Percentiles rank a stretch among this genome's conserved stretches.
Evolutionary conservation across 2,329 filamentous ascomycete genomes (phyloP).

Genomic region (Stenocarpella maydis): DNA sequence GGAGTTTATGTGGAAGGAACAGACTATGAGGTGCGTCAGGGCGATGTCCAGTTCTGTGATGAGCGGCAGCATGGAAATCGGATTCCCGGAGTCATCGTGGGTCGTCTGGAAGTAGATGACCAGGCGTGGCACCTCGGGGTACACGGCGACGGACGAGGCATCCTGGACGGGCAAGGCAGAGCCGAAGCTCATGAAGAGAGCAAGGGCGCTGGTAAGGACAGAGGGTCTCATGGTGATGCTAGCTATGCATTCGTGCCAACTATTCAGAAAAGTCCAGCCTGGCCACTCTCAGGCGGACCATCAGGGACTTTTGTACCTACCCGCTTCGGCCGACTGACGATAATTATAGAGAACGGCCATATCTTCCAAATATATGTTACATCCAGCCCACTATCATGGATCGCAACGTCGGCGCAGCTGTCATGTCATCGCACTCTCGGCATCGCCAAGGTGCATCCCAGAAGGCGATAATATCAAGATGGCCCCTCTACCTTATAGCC

Average conservation of each 20-base stretch:
- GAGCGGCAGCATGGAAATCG: constrained; percentile 63
- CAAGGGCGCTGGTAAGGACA: neutral
- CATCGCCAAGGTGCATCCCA: neutral
- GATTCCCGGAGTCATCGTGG: constrained; percentile 52
- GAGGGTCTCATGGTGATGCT: neutral
- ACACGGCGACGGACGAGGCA: neutral
- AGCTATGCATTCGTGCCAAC: neutral
- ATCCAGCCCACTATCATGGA: constrained; percentile 9
- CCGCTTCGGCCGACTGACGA: neutral
- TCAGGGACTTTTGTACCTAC: neutral
- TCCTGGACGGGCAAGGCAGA: constrained; percentile 26
- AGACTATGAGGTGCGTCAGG: constrained; percentile 83
- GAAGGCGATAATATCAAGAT: neutral
- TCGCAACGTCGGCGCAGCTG: constrained; percentile 4
- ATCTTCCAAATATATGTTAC: neutral
- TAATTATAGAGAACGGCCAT: neutral
- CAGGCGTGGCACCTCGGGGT: constrained; percentile 52
- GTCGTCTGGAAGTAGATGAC: constrained; percentile 65
- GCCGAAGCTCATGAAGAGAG: neutral
- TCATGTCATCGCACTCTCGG: neutral
- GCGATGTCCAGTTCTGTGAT: constrained; percentile 56
- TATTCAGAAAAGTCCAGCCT: neutral
- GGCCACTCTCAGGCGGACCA: neutral
- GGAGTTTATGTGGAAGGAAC: constrained; percentile 84
- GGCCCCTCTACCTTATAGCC: neutral